Evolutionary conservation across 176 grass and related monocot genomes (phyloP), one percentile per base, ranked within the genome.

Genomic region (Canna indica): DNA sequence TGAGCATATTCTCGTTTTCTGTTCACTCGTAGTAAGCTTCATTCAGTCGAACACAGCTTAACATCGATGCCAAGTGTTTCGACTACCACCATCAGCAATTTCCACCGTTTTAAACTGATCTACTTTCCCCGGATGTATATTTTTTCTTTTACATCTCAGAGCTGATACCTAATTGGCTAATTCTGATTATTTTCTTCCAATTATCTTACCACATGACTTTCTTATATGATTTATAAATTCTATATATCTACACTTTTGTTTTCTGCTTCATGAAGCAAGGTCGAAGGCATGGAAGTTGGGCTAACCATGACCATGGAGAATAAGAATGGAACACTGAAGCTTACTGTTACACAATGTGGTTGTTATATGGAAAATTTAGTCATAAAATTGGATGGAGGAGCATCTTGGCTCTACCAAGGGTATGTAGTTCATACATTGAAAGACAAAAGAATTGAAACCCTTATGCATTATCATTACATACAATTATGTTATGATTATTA

Each of bases 371-470:
- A 82, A 50, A 75, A 81, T 74, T 68, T 91, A 27, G 69, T 78
- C 75, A 91, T 96, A 67, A 75, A 77, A 52, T 66, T 91, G 73
- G 79, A 83, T 73, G 93, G 93, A 48, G 93, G 86, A 69, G 80
- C 83, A 73, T 91, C 93, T 77, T 96, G 93, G 93, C 90, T 96
- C 71, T 96, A 96, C 88, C 93, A 96, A 87, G 76, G 85, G 93
- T 96, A 91, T 7, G 73, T 74, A 59, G 24, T 61, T 85, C 61
- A 31, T 76, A 59, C 57, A 81, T 74, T 15, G 20, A 30, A 7
- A 28, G 36, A 39, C 16, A 15, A 41, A 74, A 29, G 15, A 42
- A 60, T 28, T 27, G 31, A 59, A 7, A 2, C 35, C 33, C 27
- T 8, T 60, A 20, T 41, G 30, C 3, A 62, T n/a, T n/a, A n/a